A percentile compares a stretch with the other conserved stretches of the same genome.
phyloP scores from a whole-genome alignment of 2,329 filamentous ascomycete genomes.

The Apiospora hydei region DNA sequence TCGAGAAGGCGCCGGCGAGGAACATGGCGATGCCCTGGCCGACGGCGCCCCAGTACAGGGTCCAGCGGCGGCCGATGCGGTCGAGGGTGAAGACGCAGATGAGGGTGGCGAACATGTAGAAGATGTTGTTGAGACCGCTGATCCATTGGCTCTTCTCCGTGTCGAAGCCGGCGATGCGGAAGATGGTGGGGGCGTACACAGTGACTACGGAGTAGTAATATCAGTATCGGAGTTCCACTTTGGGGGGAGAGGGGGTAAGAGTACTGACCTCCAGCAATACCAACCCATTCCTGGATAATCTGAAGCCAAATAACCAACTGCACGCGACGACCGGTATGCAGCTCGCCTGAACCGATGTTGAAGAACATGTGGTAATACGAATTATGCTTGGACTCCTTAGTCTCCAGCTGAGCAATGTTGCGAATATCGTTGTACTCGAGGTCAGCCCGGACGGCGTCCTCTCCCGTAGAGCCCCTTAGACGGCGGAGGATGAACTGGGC shows the following conservation, averaged over 20 bases:
- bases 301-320: constrained; percentile 76
- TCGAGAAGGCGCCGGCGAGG: constrained; percentile 68
- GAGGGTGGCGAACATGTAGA: constrained; percentile 68
- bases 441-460: constrained; percentile 61
- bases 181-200: constrained; percentile 64
- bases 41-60: constrained; percentile 71
- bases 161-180: constrained; percentile 71
- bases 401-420: constrained; percentile 68
- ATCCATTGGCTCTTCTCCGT: constrained; percentile 69
- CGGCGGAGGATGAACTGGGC: constrained; percentile 70
- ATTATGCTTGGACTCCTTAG: constrained; percentile 62
- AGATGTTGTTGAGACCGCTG: constrained; percentile 59
- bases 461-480: constrained; percentile 65
- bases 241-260: background rate
- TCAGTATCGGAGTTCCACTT: background rate
- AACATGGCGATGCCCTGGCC: constrained; percentile 73
- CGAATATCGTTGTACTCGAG: constrained; percentile 74
- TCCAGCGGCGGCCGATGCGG: constrained; percentile 72
- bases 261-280: constrained; percentile 61
- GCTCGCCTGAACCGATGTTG: constrained; percentile 67
- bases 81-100: constrained; percentile 76
- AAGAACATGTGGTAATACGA: constrained; percentile 73
- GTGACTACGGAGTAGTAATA: background rate
- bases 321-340: constrained; percentile 72
- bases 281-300: constrained; percentile 74